Conservation (phyloP, 345 rosid genomes). For the Hirschfeldia incana region DNA sequence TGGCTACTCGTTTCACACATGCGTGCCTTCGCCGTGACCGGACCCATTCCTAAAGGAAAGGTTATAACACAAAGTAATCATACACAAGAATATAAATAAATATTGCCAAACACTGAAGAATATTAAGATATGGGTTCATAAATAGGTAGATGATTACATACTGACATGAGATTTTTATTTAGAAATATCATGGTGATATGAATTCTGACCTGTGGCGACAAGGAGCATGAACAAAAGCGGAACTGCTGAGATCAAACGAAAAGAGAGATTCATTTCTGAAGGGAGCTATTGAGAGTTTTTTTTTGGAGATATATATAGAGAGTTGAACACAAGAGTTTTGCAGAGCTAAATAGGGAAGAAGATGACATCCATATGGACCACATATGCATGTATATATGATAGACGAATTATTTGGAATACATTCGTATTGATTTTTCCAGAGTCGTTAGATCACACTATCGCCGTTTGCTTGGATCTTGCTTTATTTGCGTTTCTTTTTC, state of each 20-base stretch:
- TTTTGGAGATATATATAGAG: background rate
- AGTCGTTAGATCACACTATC: conserved; percentile 26
- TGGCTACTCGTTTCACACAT: conserved; percentile 26
- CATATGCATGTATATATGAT: background rate
- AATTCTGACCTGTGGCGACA: conserved; percentile 22
- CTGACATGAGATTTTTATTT: background rate
- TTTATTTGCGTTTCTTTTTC: background rate
- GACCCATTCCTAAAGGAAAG: conserved; percentile 13
- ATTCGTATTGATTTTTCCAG: background rate
- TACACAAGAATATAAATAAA: background rate
- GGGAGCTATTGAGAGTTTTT: background rate
- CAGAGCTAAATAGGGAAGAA: conserved; percentile 7
- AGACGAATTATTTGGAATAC: background rate
- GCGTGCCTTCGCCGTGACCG: conserved; percentile 29
- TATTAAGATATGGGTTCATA: background rate
- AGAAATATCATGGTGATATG: background rate
- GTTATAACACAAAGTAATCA: background rate
- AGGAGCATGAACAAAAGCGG: conserved; percentile 22
- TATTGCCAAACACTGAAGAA: background rate
- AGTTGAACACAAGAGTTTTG: background rate
- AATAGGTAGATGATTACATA: background rate
- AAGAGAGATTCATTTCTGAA: conserved; percentile 23
- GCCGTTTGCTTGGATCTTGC: conserved; percentile 24
- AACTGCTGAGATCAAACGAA: conserved; percentile 12
- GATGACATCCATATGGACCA: background rate